Evolutionary conservation across 176 grass and related monocot genomes (phyloP).

Genomic region (Miscanthus lutarioriparius): DNA sequence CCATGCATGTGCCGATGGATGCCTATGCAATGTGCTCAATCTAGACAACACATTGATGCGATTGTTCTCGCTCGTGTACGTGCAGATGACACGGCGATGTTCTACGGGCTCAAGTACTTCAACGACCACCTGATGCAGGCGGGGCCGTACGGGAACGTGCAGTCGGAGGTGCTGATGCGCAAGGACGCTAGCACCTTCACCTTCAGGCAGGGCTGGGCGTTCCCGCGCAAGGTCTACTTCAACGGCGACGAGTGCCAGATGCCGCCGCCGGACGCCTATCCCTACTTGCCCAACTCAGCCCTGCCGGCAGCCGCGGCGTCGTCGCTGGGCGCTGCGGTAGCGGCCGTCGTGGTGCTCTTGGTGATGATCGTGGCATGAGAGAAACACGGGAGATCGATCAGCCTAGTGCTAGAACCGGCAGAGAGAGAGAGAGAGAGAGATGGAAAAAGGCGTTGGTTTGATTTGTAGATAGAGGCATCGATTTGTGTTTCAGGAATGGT

Average conservation of each 20-base stretch:
- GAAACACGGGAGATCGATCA: not conserved
- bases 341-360: not conserved
- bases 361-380: conserved; percentile 26
- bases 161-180: conserved; percentile 81
- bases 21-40: no score
- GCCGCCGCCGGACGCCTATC: conserved; percentile 76
- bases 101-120: conserved; percentile 94
- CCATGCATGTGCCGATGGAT: not conserved
- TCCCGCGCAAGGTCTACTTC: conserved; percentile 95
- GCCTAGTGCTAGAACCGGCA: not conserved
- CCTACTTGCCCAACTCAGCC: conserved; percentile 66
- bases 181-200: conserved; percentile 78
- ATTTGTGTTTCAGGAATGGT: conserved; percentile 10
- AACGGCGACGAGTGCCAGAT: conserved; percentile 89
- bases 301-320: not conserved
- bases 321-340: not conserved
- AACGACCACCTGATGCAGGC: conserved; percentile 96
- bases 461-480: conserved; percentile 21
- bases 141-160: conserved; percentile 78
- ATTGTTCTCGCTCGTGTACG: not conserved
- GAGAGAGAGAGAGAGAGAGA: not conserved
- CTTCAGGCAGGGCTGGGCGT: conserved; percentile 92
- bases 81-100: conserved; percentile 87
- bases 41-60: not conserved
- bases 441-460: not conserved